Base-by-base conservation (phyloP, 352 stramenopile species). In the Halophytophthora batemanensis region DNA sequence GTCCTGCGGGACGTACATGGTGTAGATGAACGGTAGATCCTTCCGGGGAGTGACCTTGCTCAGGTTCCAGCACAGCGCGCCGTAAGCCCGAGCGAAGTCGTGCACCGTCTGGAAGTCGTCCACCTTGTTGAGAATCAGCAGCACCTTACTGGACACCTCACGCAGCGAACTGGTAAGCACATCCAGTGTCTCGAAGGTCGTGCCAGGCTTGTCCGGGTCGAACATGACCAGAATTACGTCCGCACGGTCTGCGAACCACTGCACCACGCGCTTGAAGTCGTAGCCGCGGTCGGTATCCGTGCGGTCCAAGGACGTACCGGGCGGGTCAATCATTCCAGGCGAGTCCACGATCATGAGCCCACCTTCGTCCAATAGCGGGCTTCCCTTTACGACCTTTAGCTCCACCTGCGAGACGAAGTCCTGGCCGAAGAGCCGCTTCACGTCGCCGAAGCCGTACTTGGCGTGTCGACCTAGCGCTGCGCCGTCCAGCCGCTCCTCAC, bases 171-270 rank as follows among this genome's bases (percentile, higher is more conserved):
- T 81, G 14, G 84, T 95, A 45, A 95, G 69, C 53, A 95, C 84
- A 37, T 95, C 80, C 28, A 95, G 77, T 45, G 84, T 93, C 63
- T 95, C 84, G 47, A 95, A 95, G 1, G 84, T 95, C 25, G 84
- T 95, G 36, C 84, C 84, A 0, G 84, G 84, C 45, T 95, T 95
- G 62, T 95, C 84, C 3, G 84, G 84, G 53, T 95, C 84, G 45
- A 95, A 95, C 84, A 95, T 95, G 64, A 95, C 79, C 39, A 95
- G 64, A 45, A 95, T 89, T 34, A 95, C 81, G 53, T 95, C 84
- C 0, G 84, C 79, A 12, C 84, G 74, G 56, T 95, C 82, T 0
- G 84, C 84, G 40, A 95, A 88, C 84, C 84, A 95, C 55, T 88
- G 80, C 40, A 95, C 84, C 11, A 90, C 84, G 14, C 69, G 79